Base-by-base conservation (phyloP, 2,329 filamentous ascomycete genomes). In the Claviceps fusiformis region DNA sequence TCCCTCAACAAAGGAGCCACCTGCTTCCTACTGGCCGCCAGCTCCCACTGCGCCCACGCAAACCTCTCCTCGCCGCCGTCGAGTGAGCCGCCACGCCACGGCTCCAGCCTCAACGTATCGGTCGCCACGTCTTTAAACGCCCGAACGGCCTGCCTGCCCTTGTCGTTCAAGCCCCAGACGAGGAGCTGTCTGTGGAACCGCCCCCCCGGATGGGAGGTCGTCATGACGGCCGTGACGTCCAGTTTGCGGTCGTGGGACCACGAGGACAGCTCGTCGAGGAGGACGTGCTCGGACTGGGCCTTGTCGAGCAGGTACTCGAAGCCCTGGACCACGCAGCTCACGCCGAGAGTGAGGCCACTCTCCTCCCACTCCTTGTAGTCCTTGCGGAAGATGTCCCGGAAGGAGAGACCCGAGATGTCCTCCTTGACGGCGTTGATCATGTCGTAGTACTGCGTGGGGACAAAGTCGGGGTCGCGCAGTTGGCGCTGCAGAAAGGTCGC, bases 361-460 rank as follows among this genome's bases (percentile, higher is more conserved):
- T 82, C 80, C 11, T 70, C 71, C 87, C 87, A 93, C 64, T 87
- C 77, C 71, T 95, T 95, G 70, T 91, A 95, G 70, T 95, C 88
- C 67, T 92, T 92, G 59, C 86, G 76, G 53, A 92, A 69, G 44
- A 91, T 77, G 61, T 91, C 87, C 27, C 77, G 71, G 60, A 89
- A 68, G 43, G 70, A 72, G 49, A 93, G 70, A 0, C 65, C 61
- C 3, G 76, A 79, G 53, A 93, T 75, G 60, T 89, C 79, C 59
- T 81, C 78, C 68, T 91, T 91, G 5, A 87, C 83, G 5, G 68
- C 68, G 1, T 75, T 73, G 31, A 91, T 76, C 55, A 80, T 71
- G 5, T 75, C 66, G 64, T 80, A 88, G 66, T 84, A 88, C 3
- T 58, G 64, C 0, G 71, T 66, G 7, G 79, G 73, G 55, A 81